Conservation (phyloP, 192 early-diverging fungal species). For the Umbelopsis sp. region DNA sequence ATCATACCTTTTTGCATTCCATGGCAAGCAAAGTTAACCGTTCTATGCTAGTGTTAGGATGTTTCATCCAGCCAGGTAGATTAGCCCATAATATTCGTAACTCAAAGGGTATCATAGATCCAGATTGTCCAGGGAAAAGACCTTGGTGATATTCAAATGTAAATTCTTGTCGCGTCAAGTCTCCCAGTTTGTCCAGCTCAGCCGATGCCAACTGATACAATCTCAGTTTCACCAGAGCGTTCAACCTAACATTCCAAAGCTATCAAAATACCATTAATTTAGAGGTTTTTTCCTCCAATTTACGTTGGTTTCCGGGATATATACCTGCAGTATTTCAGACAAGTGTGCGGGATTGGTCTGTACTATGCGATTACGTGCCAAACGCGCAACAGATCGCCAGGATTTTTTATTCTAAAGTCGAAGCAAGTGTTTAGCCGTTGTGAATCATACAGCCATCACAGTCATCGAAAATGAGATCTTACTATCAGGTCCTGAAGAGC, state of each 20-base stretch:
- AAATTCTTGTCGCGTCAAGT: conserved; percentile 44
- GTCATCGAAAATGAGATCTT: neutral
- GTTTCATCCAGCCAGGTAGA: conserved; percentile 43
- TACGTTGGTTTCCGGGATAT: neutral
- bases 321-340: conserved; percentile 48
- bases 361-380: conserved; percentile 47
- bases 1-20: conserved; percentile 46
- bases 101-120: conserved; percentile 55
- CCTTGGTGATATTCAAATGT: conserved; percentile 39
- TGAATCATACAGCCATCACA: neutral
- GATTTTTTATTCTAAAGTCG: conserved; percentile 48
- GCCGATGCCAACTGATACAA: conserved; percentile 55
- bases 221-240: conserved; percentile 48
- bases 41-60: conserved; percentile 45
- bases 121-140: conserved; percentile 39
- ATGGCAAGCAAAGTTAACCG: conserved; percentile 46
- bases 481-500: conserved; percentile 43
- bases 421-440: neutral
- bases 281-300: neutral
- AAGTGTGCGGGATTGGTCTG: conserved; percentile 39
- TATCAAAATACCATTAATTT: conserved; percentile 16
- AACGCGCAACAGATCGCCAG: conserved; percentile 51
- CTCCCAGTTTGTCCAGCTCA: conserved; percentile 54
- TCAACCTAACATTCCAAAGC: conserved; percentile 55
- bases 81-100: conserved; percentile 47